These are phyloP conservation scores for Ogataea haglerorum DNA, from an alignment of 805 yeast genomes.

Conservation along the genomic window DNA sequence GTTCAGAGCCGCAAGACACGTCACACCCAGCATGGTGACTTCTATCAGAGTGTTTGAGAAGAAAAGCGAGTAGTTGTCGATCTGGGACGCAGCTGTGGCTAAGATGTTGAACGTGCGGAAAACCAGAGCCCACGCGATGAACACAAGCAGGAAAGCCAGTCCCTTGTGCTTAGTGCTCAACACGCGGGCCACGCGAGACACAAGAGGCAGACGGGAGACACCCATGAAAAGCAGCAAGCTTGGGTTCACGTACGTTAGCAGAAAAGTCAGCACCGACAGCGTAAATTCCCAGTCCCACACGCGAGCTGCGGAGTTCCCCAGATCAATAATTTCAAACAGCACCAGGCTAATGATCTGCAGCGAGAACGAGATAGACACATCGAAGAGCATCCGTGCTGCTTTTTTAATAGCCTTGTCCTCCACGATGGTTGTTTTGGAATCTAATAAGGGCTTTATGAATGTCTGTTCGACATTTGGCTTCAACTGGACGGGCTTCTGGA, in stretches of 20 bases:
- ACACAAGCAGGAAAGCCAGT: constrained; percentile 8
- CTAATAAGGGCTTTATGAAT: background rate
- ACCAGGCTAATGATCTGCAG: constrained; percentile 29
- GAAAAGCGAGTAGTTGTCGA: constrained; percentile 3
- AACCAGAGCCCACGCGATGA: constrained; percentile 17
- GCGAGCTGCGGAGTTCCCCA: constrained; percentile 26
- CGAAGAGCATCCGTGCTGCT: constrained; percentile 15
- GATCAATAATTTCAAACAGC: constrained; percentile 27
- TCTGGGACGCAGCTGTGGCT: constrained; percentile 26
- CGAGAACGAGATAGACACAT: constrained; percentile 26
- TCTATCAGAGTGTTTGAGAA: constrained; percentile 39
- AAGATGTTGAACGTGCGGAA: constrained; percentile 23
- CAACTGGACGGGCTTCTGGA: constrained; percentile 4
- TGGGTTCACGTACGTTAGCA: constrained; percentile 45
- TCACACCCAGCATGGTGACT: constrained; percentile 45
- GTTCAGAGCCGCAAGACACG: constrained; percentile 47
- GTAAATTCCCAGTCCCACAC: constrained; percentile 38
- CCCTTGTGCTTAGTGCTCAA: constrained; percentile 6
- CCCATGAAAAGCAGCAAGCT: constrained; percentile 24
- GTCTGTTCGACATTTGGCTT: background rate
- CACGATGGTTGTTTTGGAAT: background rate
- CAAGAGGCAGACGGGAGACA: constrained; percentile 7
- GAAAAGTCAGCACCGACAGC: constrained; percentile 36
- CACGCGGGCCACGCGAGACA: background rate
- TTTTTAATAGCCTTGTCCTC: background rate